Percentiles rank a stretch among this genome's conserved stretches.
These are phyloP conservation scores for Pholiota microspora DNA, from an alignment of 768 basidiomycete species.

Conservation along the genomic window DNA sequence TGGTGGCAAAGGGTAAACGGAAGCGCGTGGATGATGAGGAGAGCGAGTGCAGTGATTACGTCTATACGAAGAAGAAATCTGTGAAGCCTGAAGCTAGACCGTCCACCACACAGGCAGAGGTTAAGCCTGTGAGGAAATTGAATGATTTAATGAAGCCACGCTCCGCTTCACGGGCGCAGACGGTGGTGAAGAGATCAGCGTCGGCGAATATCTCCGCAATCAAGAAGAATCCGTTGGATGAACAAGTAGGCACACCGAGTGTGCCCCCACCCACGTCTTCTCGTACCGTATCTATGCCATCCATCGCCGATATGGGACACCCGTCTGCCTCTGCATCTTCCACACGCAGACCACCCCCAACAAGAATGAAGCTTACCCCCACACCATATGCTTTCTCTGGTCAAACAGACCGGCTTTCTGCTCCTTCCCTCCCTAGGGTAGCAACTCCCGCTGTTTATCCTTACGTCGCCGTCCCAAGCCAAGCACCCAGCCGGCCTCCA, in stretches of 20 bases:
- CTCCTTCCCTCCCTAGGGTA: too few relatives aligned
- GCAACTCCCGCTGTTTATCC: too few relatives aligned
- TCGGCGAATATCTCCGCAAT: not conserved
- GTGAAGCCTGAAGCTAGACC: not conserved
- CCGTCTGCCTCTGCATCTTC: not conserved
- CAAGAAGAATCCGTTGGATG: not conserved
- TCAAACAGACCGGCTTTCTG: not conserved
- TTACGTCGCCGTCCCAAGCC: too few relatives aligned
- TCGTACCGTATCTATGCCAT: not conserved
- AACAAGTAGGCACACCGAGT: not conserved
- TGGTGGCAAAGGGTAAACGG: conserved; percentile 1
- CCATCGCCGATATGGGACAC: not conserved
- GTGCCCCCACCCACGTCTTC: not conserved
- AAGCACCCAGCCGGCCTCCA: not conserved
- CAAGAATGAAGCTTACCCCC: not conserved
- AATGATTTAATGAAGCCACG: not conserved
- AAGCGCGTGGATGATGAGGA: conserved; percentile 1
- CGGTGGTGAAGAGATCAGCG: not conserved
- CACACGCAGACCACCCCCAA: too few relatives aligned
- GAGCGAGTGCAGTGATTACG: not conserved
- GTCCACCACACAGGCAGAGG: not conserved
- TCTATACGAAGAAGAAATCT: conserved; percentile 1
- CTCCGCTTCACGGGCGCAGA: not conserved
- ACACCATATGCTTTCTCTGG: not conserved
- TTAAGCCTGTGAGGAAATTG: not conserved